Conservation (phyloP, 2,329 filamentous ascomycete species). For the Diplodia mutila region DNA sequence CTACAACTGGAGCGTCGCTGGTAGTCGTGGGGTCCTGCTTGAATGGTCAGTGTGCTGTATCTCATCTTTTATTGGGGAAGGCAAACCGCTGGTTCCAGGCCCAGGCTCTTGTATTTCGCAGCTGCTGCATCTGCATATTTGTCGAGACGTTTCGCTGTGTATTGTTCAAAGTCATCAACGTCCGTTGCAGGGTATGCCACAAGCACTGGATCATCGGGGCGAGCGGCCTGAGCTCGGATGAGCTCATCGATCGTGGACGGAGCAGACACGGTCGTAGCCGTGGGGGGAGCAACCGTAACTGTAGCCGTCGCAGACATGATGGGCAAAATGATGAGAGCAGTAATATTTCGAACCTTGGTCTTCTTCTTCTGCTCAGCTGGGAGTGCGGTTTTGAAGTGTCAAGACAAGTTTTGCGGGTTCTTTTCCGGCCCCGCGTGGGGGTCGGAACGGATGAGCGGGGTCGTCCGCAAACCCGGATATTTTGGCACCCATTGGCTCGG, state of each 20-base stretch:
- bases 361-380: too few species aligned
- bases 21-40: not conserved
- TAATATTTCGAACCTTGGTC: too few species aligned
- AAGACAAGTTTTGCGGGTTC: constrained; percentile 1
- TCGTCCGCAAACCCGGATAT: not conserved
- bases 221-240: constrained; percentile 33
- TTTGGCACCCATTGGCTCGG: not conserved
- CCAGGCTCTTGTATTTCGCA: constrained; percentile 30
- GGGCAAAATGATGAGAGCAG: not conserved
- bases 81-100: constrained; percentile 32
- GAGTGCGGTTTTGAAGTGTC: not conserved
- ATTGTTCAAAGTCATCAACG: constrained; percentile 35
- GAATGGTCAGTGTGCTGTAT: not conserved
- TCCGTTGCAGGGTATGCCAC: constrained; percentile 33
- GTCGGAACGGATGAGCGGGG: not conserved
- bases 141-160: constrained; percentile 33
- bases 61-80: too few species aligned
- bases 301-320: not conserved
- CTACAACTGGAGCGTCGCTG: constrained; percentile 39
- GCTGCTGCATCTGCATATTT: constrained; percentile 35
- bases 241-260: constrained; percentile 34
- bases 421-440: not conserved
- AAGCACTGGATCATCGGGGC: constrained; percentile 30
- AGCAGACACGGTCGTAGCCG: not conserved
- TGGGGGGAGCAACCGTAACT: not conserved